A percentile compares a stretch with the other conserved stretches of the same genome.
Conservation (phyloP, 176 grass and related monocot species). For the Phragmites australis region DNA sequence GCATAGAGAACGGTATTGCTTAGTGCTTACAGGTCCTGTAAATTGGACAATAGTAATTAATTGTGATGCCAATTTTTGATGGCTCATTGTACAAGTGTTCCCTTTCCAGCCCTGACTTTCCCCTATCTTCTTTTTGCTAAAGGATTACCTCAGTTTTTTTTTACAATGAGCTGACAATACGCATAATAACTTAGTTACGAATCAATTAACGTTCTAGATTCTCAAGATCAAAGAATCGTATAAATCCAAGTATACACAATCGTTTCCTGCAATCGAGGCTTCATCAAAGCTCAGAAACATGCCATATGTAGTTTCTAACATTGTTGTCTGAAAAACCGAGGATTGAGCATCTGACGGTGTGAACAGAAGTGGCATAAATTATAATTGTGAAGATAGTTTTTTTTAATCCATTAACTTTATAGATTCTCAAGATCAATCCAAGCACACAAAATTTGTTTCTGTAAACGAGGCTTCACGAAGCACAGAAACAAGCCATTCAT, state of each 20-base stretch:
- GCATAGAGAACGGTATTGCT: not conserved
- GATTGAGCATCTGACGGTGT: too few relatives aligned
- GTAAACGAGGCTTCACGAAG: not conserved
- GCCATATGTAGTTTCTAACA: too few relatives aligned
- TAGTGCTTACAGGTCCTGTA: conserved; percentile 27
- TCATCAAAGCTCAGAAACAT: too few relatives aligned
- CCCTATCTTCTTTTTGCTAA: not conserved
- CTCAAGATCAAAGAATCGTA: too few relatives aligned
- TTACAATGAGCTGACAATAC: too few relatives aligned
- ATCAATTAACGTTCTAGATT: too few relatives aligned
- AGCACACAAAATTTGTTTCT: not conserved
- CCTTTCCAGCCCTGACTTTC: not conserved
- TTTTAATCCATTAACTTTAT: not conserved
- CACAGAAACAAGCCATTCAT: not conserved
- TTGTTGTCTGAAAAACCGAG: too few relatives aligned
- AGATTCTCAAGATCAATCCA: not conserved
- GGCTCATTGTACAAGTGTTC: not conserved
- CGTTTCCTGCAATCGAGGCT: too few relatives aligned
- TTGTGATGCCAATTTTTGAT: conserved; percentile 37
- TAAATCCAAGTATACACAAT: too few relatives aligned
- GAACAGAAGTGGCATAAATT: too few relatives aligned
- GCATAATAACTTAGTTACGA: too few relatives aligned
- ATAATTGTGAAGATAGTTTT: too few relatives aligned
- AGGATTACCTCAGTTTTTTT: not conserved
- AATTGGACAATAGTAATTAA: conserved; percentile 34